phyloP scores from a whole-genome alignment of 352 stramenopile species.

The Pythium grandisporangium region DNA sequence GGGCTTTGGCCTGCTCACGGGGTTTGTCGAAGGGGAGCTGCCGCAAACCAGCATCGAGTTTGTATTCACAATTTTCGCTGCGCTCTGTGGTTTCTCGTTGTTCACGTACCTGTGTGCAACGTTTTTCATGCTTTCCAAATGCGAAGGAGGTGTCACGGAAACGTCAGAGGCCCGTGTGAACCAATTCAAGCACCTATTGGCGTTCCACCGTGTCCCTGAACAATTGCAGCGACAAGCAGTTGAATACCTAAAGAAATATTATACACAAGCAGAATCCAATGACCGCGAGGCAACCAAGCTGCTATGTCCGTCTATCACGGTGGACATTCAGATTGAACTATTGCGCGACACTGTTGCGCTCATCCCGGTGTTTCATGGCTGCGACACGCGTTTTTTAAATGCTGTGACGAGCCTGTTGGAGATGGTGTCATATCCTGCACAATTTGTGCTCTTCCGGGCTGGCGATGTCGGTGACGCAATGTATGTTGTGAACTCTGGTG shows the following conservation, averaged over 20 bases:
- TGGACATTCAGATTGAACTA: slow-evolving; percentile 62
- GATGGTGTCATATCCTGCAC: slow-evolving; percentile 37
- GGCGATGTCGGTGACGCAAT: slow-evolving; percentile 63
- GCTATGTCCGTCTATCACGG: slow-evolving; percentile 57
- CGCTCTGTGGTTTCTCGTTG: slow-evolving; percentile 46
- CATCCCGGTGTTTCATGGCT: slow-evolving; percentile 54
- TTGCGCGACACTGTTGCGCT: slow-evolving; percentile 33
- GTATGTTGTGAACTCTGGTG: slow-evolving; percentile 59
- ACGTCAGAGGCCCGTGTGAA: slow-evolving; percentile 48
- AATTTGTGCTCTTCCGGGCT: slow-evolving; percentile 39
- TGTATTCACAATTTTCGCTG: slow-evolving; percentile 50
- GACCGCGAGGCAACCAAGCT: slow-evolving; percentile 47
- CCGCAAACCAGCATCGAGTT: slow-evolving; percentile 38
- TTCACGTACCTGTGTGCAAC: slow-evolving; percentile 68
- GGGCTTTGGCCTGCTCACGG: slow-evolving; percentile 52
- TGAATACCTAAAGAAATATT: slow-evolving; percentile 59
- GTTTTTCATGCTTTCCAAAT: slow-evolving; percentile 70
- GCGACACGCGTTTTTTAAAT: slow-evolving; percentile 45
- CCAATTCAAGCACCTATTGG: slow-evolving; percentile 58
- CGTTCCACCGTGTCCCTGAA: slow-evolving; percentile 47
- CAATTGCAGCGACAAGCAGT: slow-evolving; percentile 40
- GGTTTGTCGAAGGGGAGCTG: slow-evolving; percentile 46
- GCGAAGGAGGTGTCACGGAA: slow-evolving; percentile 41
- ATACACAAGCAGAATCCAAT: slow-evolving; percentile 50
- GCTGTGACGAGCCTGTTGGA: slow-evolving; percentile 48